A percentile compares a stretch with the other conserved stretches of the same genome.
Evolutionary conservation across 345 rosid genomes (phyloP).

Genomic region (Lumnitzera littorea): DNA sequence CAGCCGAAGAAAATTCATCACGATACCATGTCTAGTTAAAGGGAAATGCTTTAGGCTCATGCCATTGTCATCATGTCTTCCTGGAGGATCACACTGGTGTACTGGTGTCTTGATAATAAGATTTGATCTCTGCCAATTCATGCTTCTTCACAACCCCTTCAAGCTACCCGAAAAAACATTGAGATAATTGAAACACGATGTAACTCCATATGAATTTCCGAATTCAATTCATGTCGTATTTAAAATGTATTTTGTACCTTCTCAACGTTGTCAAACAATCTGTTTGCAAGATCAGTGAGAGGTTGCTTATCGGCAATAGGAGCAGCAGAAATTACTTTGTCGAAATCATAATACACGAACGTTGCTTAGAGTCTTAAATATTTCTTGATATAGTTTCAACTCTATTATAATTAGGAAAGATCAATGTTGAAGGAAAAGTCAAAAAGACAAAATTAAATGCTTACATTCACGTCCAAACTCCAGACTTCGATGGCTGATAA

Average conservation of each 20-base stretch:
- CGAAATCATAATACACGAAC: conserved; percentile 67
- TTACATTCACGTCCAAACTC: no score
- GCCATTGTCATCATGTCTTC: conserved; percentile 69
- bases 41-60: background rate
- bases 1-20: no score
- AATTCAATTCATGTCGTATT: no score
- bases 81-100: conserved; percentile 30
- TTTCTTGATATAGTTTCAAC: conserved; percentile 59
- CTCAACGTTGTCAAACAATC: conserved; percentile 79
- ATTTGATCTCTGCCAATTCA: conserved; percentile 43
- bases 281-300: conserved; percentile 65
- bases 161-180: conserved; percentile 33
- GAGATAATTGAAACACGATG: no score
- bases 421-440: no score
- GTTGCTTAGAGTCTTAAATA: conserved; percentile 75
- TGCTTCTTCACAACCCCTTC: conserved; percentile 55
- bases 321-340: conserved; percentile 70
- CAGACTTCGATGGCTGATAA: no score
- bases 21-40: no score
- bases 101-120: conserved; percentile 41
- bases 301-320: conserved; percentile 48
- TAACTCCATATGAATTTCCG: no score
- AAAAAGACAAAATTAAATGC: no score
- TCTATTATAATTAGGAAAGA: no score
- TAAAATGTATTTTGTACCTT: conserved; percentile 28